Base-by-base conservation (phyloP, 2,329 filamentous ascomycete genomes). In the Talaromyces sp. region DNA sequence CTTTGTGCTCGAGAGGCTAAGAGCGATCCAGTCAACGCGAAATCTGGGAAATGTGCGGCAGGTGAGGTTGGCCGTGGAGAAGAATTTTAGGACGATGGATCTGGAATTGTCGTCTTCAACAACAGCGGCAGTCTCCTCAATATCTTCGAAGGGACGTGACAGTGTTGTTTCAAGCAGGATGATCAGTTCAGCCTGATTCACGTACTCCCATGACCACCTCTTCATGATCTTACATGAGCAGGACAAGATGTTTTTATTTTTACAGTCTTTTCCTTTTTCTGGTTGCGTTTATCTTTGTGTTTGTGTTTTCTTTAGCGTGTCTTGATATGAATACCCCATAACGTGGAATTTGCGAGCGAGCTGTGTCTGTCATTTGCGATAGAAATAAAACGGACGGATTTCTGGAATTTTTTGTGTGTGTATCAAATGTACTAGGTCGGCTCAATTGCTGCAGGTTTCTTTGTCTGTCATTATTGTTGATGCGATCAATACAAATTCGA, bases 21-120 rank as follows among this genome's bases (percentile, higher is more conserved):
- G 64, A 5, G 65, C 62, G 0, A 71, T 73, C 33, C 68, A 73
- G 31, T 66, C 68, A 27, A 67, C 66, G 1, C 67, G 73, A 10
- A 74, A 75, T 60, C 60, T 75, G 33, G 73, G 73, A 1, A 73
- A 71, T 66, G 70, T 75, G n/a, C 66, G 71, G 16, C 66, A 67
- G 2, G 68, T 71, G 1, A 66, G 67, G 5, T 64, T 68, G 54
- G 67, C 69, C 24, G 71, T 73, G 24, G 70, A 73, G 50, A 62
- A 54, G 47, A 66, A 70, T 19, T 73, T 72, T 65, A 68, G 67
- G 3, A 68, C 66, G 5, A 43, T n/a, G 27, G 58, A 65, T 52
- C 37, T 65, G 4, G 63, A 50, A 33, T 22, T 65, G 31, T 27
- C 49, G 7, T 35, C 31, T n/a, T 37, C 41, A 35, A 19, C 45